Conservation (phyloP, 495 filamentous ascomycete species). For the Pseudevernia furfuracea region DNA sequence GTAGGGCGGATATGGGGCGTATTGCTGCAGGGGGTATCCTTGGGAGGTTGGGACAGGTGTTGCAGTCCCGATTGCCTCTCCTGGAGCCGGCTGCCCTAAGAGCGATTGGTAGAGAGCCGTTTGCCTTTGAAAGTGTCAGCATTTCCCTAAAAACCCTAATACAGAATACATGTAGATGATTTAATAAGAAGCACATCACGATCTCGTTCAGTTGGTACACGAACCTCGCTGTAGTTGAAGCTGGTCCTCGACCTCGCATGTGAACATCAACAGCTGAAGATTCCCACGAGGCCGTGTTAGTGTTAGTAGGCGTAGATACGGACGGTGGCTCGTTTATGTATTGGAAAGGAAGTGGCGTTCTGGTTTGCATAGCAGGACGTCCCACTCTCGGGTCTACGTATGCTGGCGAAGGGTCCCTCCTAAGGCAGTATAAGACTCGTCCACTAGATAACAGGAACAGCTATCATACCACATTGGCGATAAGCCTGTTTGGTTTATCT, state of each 20-base stretch:
- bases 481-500: background rate
- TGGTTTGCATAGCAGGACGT: background rate
- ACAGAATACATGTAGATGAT: background rate
- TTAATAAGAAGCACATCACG: background rate
- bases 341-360: background rate
- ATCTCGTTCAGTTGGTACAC: background rate
- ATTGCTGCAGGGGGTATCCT: background rate
- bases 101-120: background rate
- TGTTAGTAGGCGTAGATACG: background rate
- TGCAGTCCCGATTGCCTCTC: background rate
- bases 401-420: background rate
- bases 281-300: background rate
- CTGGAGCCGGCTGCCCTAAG: background rate
- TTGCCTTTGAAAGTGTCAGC: background rate
- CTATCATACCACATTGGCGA: constrained; percentile 2
- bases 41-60: background rate
- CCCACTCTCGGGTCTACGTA: background rate
- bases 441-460: rapidly evolving
- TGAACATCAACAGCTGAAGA: background rate
- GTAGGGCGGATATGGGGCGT: background rate
- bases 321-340: background rate
- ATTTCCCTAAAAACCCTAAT: no score
- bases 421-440: background rate
- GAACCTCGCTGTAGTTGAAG: background rate
- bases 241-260: background rate